Evolutionary conservation across 108 stramenopile genomes (phyloP), one percentile per base, ranked within the genome.

Genomic region (Heterococcus sp.): DNA sequence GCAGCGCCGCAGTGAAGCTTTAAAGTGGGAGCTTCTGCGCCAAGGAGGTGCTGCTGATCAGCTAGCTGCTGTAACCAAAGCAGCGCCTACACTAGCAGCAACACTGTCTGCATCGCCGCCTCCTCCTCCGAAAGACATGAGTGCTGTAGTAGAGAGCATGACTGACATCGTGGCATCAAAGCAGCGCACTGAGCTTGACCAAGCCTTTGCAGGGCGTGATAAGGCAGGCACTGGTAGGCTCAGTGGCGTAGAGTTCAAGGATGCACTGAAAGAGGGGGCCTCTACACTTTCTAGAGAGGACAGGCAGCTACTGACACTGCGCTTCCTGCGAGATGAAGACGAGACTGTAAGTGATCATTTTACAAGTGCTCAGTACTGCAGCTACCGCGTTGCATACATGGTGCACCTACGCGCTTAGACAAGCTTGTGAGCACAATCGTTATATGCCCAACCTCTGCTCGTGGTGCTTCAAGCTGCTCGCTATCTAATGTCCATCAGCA

Each of bases 21-120:
- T 78, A 14, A 78, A 78, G 35, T 78, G 77, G 77, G 77, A 78
- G 70, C n/a, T 78, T 3, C 70, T 78, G 38, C 31, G 77, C 31
- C 70, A 67, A 5, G 77, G 77, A 3, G 66, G 66, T 1, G 63
- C 40, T 14, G 68, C 40, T 8, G 77, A 78, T n/a, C 63, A 46
- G n/a, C 46, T 78, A 0, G 77, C 69, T 2, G 69, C n/a, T 31
- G 65, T 71, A 1, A 70, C 29, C 32, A 31, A 38, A 37, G 69
- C 70, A 70, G 77, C 69, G 31, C 0, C 58, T 4, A 14, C 29
- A 8, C 67, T 68, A 4, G 67, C 30, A 28, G 11, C 29, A 5
- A 28, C 67, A 8, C 67, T 68, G 11, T 68, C 11, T 5, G 5
- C 8, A 28, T 32, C 3, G 3, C 5, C 29, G 11, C 67, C 29